Conservation (phyloP, 2,329 filamentous ascomycete genomes). For the Monilinia fructicola region DNA sequence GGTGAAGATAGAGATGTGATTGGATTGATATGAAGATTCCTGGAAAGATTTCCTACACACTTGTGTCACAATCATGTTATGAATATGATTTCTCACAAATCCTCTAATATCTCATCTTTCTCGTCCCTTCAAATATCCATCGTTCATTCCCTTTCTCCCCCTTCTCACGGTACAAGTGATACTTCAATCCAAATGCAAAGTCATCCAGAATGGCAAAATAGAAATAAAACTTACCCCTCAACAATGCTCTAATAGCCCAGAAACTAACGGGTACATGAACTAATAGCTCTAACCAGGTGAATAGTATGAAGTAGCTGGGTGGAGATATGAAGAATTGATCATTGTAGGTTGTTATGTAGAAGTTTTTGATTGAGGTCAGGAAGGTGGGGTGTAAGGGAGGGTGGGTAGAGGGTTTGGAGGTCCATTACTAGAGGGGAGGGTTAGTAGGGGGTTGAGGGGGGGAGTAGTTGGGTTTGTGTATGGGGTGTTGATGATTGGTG, state of each 20-base stretch:
- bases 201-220: no score
- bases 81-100: no score
- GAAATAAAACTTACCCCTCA: slow-evolving; percentile 45
- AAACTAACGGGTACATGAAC: slow-evolving; percentile 61
- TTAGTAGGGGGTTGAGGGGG: neutral
- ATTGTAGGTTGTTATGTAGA: slow-evolving; percentile 59
- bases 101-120: no score
- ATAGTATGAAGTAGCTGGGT: slow-evolving; percentile 59
- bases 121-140: no score
- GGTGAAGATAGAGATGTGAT: no score
- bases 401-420: slow-evolving; percentile 58
- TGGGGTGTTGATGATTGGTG: no score
- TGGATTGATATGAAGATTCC: no score
- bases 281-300: slow-evolving; percentile 57
- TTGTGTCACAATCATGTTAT: no score
- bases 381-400: slow-evolving; percentile 50
- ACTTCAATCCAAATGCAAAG: neutral
- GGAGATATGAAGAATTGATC: slow-evolving; percentile 63
- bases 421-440: slow-evolving; percentile 53
- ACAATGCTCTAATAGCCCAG: slow-evolving; percentile 58
- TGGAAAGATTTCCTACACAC: no score
- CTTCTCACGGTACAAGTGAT: no score
- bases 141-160: no score
- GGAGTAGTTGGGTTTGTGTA: neutral
- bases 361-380: slow-evolving; percentile 52